These are phyloP conservation scores for Tephrocybe sp. DNA, from an alignment of 768 basidiomycete genomes.

Conservation along the genomic window DNA sequence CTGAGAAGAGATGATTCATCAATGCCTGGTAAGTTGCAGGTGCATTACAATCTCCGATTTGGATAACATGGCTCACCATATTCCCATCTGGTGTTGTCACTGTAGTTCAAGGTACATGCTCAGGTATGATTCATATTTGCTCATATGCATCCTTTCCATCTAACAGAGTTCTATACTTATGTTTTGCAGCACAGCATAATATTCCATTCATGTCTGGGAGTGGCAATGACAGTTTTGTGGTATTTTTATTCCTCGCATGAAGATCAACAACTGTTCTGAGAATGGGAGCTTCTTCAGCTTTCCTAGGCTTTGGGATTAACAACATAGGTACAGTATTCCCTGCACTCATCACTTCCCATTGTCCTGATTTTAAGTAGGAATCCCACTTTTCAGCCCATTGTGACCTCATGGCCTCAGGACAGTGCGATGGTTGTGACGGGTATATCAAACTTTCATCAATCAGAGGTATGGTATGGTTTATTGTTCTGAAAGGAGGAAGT, in stretches of 20 bases:
- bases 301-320: constrained; percentile 21
- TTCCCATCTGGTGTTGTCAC: constrained; percentile 41
- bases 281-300: constrained; percentile 10
- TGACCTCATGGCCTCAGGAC: constrained; percentile 33
- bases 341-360: constrained; percentile 28
- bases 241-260: constrained; percentile 36
- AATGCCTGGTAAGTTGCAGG: not conserved
- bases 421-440: constrained; percentile 33
- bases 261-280: constrained; percentile 33
- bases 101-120: constrained; percentile 24
- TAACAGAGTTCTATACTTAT: constrained; percentile 25
- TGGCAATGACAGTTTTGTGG: constrained; percentile 25
- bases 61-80: constrained; percentile 39
- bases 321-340: constrained; percentile 38
- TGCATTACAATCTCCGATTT: constrained; percentile 15
- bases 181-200: constrained; percentile 17
- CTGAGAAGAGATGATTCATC: constrained; percentile 33
- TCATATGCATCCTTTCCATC: constrained; percentile 39
- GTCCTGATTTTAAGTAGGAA: constrained; percentile 26
- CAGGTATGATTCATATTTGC: constrained; percentile 29
- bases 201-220: constrained; percentile 27
- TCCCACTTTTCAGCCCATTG: constrained; percentile 30
- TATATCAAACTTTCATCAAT: constrained; percentile 25
- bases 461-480: constrained; percentile 43
- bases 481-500: constrained; percentile 33